These are phyloP conservation scores for Coemansia sp. DNA, from an alignment of 192 early-diverging fungal species.

Conservation along the genomic window DNA sequence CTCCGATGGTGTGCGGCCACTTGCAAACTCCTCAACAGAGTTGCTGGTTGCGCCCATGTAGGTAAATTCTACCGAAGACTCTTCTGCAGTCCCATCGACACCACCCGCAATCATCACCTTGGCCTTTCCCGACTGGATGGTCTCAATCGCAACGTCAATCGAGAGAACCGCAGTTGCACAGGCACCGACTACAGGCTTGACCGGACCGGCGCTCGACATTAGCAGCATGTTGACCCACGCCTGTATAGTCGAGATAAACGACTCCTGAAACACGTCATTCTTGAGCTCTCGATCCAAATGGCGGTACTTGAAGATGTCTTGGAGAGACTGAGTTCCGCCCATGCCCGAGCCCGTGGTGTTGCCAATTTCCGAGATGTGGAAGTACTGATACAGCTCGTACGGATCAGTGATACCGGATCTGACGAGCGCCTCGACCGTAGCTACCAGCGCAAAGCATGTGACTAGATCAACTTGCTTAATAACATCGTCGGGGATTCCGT, in stretches of 20 bases:
- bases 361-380: slow-evolving; percentile 92
- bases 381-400: slow-evolving; percentile 94
- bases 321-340: slow-evolving; percentile 73
- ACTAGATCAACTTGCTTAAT: slow-evolving; percentile 84
- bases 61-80: slow-evolving; percentile 85
- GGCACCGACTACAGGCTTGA: slow-evolving; percentile 74
- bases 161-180: slow-evolving; percentile 91
- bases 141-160: slow-evolving; percentile 85
- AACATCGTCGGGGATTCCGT: slow-evolving; percentile 89
- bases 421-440: slow-evolving; percentile 88
- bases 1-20: slow-evolving; percentile 80
- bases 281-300: slow-evolving; percentile 71
- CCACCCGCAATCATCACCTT: slow-evolving; percentile 90
- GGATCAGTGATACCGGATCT: slow-evolving; percentile 91
- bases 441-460: slow-evolving; percentile 81
- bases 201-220: slow-evolving; percentile 87
- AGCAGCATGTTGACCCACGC: slow-evolving; percentile 96
- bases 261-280: slow-evolving; percentile 85
- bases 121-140: slow-evolving; percentile 87
- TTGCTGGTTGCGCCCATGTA: slow-evolving; percentile 95
- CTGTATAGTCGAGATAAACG: slow-evolving; percentile 92
- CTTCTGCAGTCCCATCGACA: slow-evolving; percentile 85
- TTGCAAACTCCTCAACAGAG: slow-evolving; percentile 76
- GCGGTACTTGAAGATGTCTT: slow-evolving; percentile 73
- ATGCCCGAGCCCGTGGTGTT: slow-evolving; percentile 86